Evolutionary conservation across 345 rosid genomes (phyloP).

Genomic region (Psidium friedrichsthalianum): DNA sequence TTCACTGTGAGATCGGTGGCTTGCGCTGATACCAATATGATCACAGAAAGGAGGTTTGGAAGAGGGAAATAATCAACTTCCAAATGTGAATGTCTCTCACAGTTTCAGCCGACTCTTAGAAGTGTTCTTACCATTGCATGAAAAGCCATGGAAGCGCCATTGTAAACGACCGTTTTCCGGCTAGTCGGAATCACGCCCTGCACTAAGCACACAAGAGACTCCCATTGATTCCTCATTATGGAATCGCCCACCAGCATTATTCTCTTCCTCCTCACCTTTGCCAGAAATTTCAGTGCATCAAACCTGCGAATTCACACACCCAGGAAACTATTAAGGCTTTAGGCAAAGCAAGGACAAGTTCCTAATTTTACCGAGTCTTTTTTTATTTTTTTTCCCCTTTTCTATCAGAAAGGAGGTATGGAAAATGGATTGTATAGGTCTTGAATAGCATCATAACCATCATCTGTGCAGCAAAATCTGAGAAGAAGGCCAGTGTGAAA

Average conservation of each 20-base stretch:
- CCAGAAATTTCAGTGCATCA: constrained; percentile 74
- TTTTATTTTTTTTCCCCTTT: neutral
- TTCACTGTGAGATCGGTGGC: neutral
- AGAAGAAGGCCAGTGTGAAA: too few relatives aligned
- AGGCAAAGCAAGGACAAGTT: neutral
- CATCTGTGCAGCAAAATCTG: too few relatives aligned
- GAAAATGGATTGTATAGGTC: too few relatives aligned
- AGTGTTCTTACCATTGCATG: constrained; percentile 49
- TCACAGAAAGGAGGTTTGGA: neutral
- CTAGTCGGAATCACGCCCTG: constrained; percentile 75
- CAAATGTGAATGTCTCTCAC: neutral
- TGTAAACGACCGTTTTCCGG: constrained; percentile 53
- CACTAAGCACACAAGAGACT: constrained; percentile 83
- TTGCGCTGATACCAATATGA: neutral
- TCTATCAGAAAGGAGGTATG: neutral
- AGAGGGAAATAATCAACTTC: neutral
- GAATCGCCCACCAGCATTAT: constrained; percentile 93
- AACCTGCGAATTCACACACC: constrained; percentile 29
- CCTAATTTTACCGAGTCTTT: neutral
- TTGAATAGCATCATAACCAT: too few relatives aligned
- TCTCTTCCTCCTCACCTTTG: constrained; percentile 73
- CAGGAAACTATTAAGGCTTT: neutral
- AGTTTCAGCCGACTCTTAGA: neutral
- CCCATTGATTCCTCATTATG: constrained; percentile 98
- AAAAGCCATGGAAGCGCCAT: constrained; percentile 84